phyloP scores from a whole-genome alignment of 345 rosid genomes.

The Eucalyptus erythrocorys region DNA sequence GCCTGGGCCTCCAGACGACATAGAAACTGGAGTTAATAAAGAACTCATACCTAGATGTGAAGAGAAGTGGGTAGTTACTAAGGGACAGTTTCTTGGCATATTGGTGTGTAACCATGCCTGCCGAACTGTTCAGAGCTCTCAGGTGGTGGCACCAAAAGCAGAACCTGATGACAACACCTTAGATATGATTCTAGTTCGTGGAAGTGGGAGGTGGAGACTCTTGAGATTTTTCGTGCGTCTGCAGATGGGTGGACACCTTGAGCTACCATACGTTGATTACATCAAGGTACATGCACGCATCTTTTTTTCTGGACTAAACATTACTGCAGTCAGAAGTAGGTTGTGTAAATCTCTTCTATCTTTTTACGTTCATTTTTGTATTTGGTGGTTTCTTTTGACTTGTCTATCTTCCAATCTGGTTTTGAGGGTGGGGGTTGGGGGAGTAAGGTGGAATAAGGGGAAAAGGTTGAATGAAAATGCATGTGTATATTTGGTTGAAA shows the following conservation, averaged over 20 bases:
- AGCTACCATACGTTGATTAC: constrained; percentile 91
- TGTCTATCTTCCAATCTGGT: not conserved
- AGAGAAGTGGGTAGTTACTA: constrained; percentile 60
- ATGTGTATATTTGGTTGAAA: not conserved
- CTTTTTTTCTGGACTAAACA: not conserved
- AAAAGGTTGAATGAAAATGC: not conserved
- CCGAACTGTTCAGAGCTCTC: constrained; percentile 92
- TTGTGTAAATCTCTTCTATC: not conserved
- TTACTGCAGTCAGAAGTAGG: not conserved
- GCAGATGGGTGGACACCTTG: constrained; percentile 82
- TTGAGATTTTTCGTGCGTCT: constrained; percentile 77
- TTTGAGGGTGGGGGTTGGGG: not conserved
- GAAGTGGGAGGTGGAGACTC: constrained; percentile 77
- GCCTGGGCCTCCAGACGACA: constrained; percentile 72
- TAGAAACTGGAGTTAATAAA: constrained; percentile 46
- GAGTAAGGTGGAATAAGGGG: not conserved
- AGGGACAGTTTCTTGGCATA: constrained; percentile 89
- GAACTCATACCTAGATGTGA: constrained; percentile 49
- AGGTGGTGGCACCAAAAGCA: constrained; percentile 90
- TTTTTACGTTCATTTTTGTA: not conserved
- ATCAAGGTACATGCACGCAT: constrained; percentile 47
- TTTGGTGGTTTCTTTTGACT: not conserved
- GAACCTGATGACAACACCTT: constrained; percentile 78
- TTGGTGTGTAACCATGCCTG: constrained; percentile 96
- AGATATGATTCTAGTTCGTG: constrained; percentile 91